Percentiles rank a stretch among this genome's conserved stretches.
phyloP scores from a whole-genome alignment of 805 yeast genomes.

The Kazachstania africana region DNA sequence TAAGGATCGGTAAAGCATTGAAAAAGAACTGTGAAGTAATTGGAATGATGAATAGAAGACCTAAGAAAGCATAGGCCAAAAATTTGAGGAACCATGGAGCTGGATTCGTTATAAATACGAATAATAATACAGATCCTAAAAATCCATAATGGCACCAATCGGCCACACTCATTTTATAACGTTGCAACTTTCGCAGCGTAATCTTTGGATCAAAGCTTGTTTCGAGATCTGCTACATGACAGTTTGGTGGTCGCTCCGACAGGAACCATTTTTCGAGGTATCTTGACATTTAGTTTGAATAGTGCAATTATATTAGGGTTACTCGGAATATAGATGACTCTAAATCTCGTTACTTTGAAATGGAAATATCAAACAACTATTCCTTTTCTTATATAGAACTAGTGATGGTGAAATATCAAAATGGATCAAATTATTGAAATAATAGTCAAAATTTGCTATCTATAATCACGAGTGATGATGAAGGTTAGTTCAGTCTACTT shows the following conservation, averaged over 20 bases:
- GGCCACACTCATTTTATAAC: conserved; percentile 30
- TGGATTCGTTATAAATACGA: conserved; percentile 50
- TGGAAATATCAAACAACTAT: no score
- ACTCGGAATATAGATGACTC: no score
- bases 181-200: conserved; percentile 32
- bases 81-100: conserved; percentile 33
- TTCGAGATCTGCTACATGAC: conserved; percentile 32
- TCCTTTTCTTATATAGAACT: no score
- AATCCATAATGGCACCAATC: conserved; percentile 46
- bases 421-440: no score
- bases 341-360: no score
- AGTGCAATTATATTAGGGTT: no score
- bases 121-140: conserved; percentile 38
- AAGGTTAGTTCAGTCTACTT: no score
- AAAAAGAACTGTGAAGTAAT: conserved; percentile 74
- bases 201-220: conserved; percentile 36
- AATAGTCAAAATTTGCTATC: no score
- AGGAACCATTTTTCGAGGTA: conserved; percentile 41
- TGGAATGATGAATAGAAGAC: conserved; percentile 50
- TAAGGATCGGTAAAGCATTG: conserved; percentile 68
- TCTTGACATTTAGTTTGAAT: no score
- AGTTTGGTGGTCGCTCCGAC: conserved; percentile 39
- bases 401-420: not conserved
- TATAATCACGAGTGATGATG: no score
- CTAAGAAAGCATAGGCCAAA: conserved; percentile 28